Evolutionary conservation across 2,329 filamentous ascomycete genomes (phyloP).

Genomic region (Albifimbria verrucaria): DNA sequence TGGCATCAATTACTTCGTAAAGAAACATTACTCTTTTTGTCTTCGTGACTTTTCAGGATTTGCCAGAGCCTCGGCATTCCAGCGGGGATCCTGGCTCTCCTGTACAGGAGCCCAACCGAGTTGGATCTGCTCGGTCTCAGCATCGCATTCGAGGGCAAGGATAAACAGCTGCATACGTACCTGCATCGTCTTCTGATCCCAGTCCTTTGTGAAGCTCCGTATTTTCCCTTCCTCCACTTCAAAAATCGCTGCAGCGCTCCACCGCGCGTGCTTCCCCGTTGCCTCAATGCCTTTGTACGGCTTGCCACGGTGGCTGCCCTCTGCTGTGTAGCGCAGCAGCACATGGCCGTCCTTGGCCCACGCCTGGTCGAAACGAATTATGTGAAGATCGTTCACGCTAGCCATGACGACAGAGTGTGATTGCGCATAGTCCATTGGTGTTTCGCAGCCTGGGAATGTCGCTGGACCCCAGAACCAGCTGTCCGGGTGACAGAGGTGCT

Average conservation of each 20-base stretch:
- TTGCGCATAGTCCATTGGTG: constrained; percentile 17
- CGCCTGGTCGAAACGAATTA: constrained; percentile 17
- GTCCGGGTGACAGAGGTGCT: constrained; percentile 11
- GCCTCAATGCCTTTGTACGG: constrained; percentile 18
- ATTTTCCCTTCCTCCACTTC: constrained; percentile 16
- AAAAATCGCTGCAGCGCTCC: constrained; percentile 17
- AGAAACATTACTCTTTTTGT: neutral
- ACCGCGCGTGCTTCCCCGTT: constrained; percentile 14
- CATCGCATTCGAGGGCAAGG: neutral
- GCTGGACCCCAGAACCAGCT: constrained; percentile 16
- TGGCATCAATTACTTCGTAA: neutral
- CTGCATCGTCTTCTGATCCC: constrained; percentile 13
- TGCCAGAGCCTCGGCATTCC: constrained; percentile 13
- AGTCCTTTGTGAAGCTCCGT: constrained; percentile 12
- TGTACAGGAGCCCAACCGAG: constrained; percentile 19
- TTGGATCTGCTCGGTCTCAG: constrained; percentile 15
- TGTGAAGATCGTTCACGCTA: constrained; percentile 15
- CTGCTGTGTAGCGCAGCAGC: constrained; percentile 18
- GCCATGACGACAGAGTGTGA: constrained; percentile 17
- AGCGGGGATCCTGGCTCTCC: constrained; percentile 17
- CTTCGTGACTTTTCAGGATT: constrained; percentile 9
- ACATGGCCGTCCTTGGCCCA: constrained; percentile 20
- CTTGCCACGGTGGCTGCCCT: constrained; percentile 17
- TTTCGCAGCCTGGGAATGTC: constrained; percentile 13
- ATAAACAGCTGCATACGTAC: too few relatives aligned